Conservation (phyloP, 805 yeast genomes). For the Metschnikowia similis region DNA sequence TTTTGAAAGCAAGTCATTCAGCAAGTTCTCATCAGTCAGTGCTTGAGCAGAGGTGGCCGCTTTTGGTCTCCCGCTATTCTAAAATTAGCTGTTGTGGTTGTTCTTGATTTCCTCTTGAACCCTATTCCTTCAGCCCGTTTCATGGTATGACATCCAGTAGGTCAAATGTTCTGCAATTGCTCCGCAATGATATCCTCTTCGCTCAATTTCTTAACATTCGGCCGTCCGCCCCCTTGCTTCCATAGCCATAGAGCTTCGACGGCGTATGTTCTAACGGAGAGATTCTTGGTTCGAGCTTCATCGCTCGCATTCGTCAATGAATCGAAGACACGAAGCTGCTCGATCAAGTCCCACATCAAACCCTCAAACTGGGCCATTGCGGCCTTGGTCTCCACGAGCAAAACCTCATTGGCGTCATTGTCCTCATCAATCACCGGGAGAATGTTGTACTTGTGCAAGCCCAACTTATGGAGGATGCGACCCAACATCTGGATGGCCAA, state of each 20-base stretch:
- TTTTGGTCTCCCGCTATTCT: conserved; percentile 1
- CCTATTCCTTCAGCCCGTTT: background rate
- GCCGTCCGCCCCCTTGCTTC: conserved; percentile 52
- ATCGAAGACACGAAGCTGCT: conserved; percentile 58
- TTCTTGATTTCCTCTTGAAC: background rate
- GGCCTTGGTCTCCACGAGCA: conserved; percentile 34
- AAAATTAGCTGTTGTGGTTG: background rate
- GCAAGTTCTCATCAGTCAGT: background rate
- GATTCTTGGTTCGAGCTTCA: conserved; percentile 55
- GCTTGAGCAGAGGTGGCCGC: conserved; percentile 1
- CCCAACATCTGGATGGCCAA: conserved; percentile 86
- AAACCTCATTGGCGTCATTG: conserved; percentile 29
- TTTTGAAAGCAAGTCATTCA: conserved; percentile 7
- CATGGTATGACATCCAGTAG: conserved; percentile 9
- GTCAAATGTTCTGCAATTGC: conserved; percentile 15
- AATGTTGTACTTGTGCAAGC: conserved; percentile 54
- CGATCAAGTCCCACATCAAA: conserved; percentile 68
- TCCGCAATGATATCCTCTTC: conserved; percentile 28
- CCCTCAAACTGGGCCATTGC: conserved; percentile 41
- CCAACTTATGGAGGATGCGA: conserved; percentile 76
- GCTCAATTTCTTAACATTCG: conserved; percentile 10
- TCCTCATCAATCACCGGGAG: conserved; percentile 40
- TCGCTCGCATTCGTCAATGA: conserved; percentile 65
- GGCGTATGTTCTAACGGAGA: conserved; percentile 79
- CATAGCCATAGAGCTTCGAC: conserved; percentile 89